These are phyloP conservation scores for Daedalea quercina DNA, from an alignment of 768 basidiomycete species.

Conservation along the genomic window DNA sequence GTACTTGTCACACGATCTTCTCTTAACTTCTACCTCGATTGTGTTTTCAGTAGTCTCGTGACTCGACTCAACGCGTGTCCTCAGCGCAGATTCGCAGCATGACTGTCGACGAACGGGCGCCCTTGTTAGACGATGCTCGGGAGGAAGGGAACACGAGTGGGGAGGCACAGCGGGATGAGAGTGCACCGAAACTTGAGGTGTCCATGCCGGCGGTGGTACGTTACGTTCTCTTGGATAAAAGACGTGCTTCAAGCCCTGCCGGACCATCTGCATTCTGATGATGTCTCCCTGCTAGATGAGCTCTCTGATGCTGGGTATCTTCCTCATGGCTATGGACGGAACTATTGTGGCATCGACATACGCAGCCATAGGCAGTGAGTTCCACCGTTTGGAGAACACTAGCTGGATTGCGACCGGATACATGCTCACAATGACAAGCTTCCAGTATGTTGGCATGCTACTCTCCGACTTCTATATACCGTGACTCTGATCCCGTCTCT, in stretches of 20 bases:
- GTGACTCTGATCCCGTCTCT: neutral
- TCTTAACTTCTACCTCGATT: too few species aligned
- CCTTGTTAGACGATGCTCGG: neutral
- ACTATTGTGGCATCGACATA: conserved; percentile 29
- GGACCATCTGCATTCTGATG: too few species aligned
- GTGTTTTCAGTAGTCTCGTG: too few species aligned
- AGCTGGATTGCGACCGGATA: conserved; percentile 65
- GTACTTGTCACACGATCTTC: too few species aligned
- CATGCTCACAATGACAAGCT: conserved; percentile 51
- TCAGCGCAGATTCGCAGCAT: neutral
- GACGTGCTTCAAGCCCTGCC: too few species aligned
- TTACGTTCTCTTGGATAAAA: neutral
- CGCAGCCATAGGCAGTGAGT: conserved; percentile 34
- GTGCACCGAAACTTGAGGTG: conserved; percentile 5
- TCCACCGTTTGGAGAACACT: conserved; percentile 55
- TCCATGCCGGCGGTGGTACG: conserved; percentile 12
- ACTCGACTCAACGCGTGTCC: too few species aligned
- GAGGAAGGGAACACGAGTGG: neutral
- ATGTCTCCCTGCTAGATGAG: conserved; percentile 17
- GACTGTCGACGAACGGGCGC: neutral
- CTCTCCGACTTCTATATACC: neutral
- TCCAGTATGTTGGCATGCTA: conserved; percentile 38
- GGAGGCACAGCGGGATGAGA: neutral
- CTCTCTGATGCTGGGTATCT: conserved; percentile 25
- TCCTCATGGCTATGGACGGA: conserved; percentile 26